Evolutionary conservation across 2,329 filamentous ascomycete species (phyloP).

Genomic region (Cordyceps militaris): DNA sequence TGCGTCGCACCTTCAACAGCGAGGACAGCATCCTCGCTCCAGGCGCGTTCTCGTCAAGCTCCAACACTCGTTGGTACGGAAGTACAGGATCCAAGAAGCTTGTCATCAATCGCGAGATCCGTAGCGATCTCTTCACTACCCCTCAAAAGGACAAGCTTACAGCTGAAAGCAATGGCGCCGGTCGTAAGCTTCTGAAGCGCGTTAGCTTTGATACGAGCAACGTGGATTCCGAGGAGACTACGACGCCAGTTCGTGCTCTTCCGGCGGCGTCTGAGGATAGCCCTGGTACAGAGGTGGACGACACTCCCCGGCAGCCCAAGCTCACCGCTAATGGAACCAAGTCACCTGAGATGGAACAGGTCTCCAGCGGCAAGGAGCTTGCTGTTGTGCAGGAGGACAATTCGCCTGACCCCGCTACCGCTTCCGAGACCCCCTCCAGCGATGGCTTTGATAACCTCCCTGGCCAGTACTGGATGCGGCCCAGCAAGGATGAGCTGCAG

Average conservation of each 20-base stretch:
- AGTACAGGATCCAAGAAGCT: constrained; percentile 75
- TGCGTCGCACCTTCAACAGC: constrained; percentile 72
- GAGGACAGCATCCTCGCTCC: constrained; percentile 84
- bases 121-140: constrained; percentile 62
- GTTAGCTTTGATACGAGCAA: constrained; percentile 81
- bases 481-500: constrained; percentile 65
- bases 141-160: constrained; percentile 46
- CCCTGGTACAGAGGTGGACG: constrained; percentile 25
- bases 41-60: constrained; percentile 70
- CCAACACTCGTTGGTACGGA: constrained; percentile 57
- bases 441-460: constrained; percentile 41
- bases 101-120: constrained; percentile 81
- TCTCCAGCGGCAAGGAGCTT: constrained; percentile 64
- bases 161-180: constrained; percentile 33
- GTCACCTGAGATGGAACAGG: constrained; percentile 60
- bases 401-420: constrained; percentile 22
- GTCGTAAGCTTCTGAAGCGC: constrained; percentile 64
- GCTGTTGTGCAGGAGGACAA: constrained; percentile 72
- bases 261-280: constrained; percentile 29
- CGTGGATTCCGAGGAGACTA: constrained; percentile 29
- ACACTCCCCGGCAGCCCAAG: constrained; percentile 46
- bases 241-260: constrained; percentile 28
- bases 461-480: constrained; percentile 83
- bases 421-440: constrained; percentile 16
- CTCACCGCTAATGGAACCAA: constrained; percentile 35